Conservation (phyloP, 2,329 filamentous ascomycete species). For the Ceratocystis diversiconidia region DNA sequence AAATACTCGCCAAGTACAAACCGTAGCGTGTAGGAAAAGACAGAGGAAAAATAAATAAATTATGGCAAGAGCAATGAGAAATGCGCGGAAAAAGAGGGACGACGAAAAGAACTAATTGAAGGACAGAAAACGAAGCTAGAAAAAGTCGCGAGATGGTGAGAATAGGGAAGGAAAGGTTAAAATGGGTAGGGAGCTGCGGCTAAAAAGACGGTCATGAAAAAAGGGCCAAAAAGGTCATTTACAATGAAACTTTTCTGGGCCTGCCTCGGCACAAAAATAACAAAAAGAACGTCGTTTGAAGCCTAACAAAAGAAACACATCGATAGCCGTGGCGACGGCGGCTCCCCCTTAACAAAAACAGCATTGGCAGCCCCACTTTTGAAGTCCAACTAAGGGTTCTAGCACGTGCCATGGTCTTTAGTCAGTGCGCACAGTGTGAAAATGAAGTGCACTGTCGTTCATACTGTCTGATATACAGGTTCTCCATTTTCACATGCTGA, state of each 20-base stretch:
- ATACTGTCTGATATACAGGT: background rate
- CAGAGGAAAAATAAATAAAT: background rate
- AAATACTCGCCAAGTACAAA: background rate
- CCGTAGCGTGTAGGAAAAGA: background rate
- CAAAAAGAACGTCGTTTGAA: background rate
- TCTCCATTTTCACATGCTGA: conserved; percentile 10
- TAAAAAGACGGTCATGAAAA: background rate
- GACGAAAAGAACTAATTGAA: background rate
- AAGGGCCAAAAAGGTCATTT: background rate
- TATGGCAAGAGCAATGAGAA: background rate
- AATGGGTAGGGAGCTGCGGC: background rate
- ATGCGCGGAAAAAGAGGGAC: background rate
- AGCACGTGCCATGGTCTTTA: background rate
- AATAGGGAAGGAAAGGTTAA: background rate
- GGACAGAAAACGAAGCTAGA: background rate
- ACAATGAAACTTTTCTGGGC: background rate
- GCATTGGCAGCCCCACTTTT: background rate
- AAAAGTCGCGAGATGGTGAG: background rate
- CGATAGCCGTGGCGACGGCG: background rate
- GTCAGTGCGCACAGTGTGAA: background rate
- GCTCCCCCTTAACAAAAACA: background rate
- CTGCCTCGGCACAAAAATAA: background rate
- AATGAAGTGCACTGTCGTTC: no score
- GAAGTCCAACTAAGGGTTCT: background rate
- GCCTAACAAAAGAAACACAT: background rate